Base-by-base conservation (phyloP, 805 yeast species). In the Saccharomycopsis schoenii region DNA sequence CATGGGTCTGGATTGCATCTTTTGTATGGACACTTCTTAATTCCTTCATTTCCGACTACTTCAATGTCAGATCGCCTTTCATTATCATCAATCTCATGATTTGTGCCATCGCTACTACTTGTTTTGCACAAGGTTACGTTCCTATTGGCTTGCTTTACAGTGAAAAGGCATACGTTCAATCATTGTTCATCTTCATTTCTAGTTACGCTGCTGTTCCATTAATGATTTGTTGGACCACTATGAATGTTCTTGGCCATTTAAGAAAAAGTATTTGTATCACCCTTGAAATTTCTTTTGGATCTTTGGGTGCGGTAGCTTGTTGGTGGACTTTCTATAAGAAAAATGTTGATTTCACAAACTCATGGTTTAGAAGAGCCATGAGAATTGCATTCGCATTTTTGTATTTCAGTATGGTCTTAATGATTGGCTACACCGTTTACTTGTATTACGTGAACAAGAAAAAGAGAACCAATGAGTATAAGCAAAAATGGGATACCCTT, bases 281-380 rank as follows among this genome's bases (percentile, higher is more conserved):
- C 1, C 79, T 80, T 76, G 84, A 82, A 67, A 80, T 85, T 67
- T 88, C 89, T 0, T 83, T 85, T 65, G 89, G 88, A 56, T 84
- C 84, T 70, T 82, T 83, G 66, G 90, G 89, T 56, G 89, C 88
- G 61, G 83, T 85, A 66, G 76, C 84, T 59, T 74, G 88, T 4
- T 77, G 86, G 1, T 85, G 76, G 66, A 71, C 82, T 17, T 85
- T 81, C 85, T 79, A 68, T 21, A 73, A 66, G 37, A 80, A 78
- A 47, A 89, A 88, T 52, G 71, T 81, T 61, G 71, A 80, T 55
- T 74, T 81, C 37, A 71, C 80, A 29, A 29, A 29, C 34, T 29
- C 34, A 29, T 29, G 34, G 34, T 29, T 29, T 29, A 29, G 34
- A 29, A 29, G 34, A 29, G 34, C 34, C 3, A 29, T 29, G 34